Percentiles rank a stretch among this genome's conserved stretches.
Conservation (phyloP, 169 alveolate species). For the Plasmodium blacklocki region DNA sequence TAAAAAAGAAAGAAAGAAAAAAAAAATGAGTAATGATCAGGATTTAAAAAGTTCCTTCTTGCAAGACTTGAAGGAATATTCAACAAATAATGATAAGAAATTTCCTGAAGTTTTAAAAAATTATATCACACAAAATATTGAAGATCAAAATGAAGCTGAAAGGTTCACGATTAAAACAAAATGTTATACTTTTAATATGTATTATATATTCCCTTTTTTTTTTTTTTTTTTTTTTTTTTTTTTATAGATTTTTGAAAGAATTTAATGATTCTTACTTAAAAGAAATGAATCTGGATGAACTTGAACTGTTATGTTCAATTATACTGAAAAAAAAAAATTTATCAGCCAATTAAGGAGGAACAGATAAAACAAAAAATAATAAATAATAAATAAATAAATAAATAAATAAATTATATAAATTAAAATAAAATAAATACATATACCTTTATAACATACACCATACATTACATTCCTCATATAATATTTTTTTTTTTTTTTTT, state of each 20-base stretch:
- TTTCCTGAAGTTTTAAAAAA: constrained; percentile 49
- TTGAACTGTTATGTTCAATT: constrained; percentile 54
- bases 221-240: not conserved
- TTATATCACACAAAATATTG: constrained; percentile 25
- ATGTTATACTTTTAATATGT: not conserved
- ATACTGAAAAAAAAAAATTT: constrained; percentile 43
- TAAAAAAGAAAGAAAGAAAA: not conserved
- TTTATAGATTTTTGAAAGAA: constrained; percentile 29
- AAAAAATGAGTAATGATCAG: constrained; percentile 45
- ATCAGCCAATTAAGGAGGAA: constrained; percentile 2
- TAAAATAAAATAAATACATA: not conserved
- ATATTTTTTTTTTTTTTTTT: not conserved
- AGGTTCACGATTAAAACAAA: constrained; percentile 17
- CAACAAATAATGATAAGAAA: constrained; percentile 37
- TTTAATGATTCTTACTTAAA: constrained; percentile 55
- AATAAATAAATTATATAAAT: not conserved
- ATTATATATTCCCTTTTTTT: not conserved
- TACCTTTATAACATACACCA: not conserved
- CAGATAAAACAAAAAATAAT: not conserved
- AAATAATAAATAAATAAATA: not conserved
- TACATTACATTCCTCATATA: not conserved
- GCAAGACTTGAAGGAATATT: constrained; percentile 46
- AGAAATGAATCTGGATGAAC: constrained; percentile 49
- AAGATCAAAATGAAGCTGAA: constrained; percentile 21
- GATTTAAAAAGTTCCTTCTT: constrained; percentile 33